phyloP scores from a whole-genome alignment of 2,329 filamentous ascomycete species.

The Pseudogymnoascus sp. region DNA sequence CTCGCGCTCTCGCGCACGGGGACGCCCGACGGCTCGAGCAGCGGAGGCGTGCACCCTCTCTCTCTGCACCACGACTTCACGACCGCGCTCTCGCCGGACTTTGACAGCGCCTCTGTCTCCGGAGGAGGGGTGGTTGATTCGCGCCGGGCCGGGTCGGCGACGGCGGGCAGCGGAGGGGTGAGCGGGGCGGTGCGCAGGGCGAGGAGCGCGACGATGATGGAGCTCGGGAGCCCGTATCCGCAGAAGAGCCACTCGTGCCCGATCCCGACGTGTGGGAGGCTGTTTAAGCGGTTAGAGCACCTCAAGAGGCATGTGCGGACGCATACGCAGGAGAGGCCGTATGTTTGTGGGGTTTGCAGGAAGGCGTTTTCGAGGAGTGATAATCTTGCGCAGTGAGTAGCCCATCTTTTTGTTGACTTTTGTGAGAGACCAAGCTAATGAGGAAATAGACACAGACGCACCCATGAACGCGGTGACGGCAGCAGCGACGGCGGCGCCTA shows the following conservation, averaged over 20 bases:
- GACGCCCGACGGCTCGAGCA: conserved; percentile 49
- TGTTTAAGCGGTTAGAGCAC: conserved; percentile 99
- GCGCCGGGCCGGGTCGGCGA: conserved; percentile 64
- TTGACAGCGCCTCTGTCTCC: conserved; percentile 26
- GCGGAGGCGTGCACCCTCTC: conserved; percentile 30
- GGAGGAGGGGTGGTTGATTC: conserved; percentile 47
- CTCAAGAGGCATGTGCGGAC: conserved; percentile 99
- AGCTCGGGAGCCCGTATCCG: conserved; percentile 79
- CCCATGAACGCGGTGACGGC: conserved; percentile 73
- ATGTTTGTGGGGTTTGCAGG: conserved; percentile 95
- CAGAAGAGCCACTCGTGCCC: conserved; percentile 98
- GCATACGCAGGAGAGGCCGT: conserved; percentile 97
- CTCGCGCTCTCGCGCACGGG: conserved; percentile 80
- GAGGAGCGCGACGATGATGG: conserved; percentile 91
- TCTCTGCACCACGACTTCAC: conserved; percentile 71
- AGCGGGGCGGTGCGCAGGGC: conserved; percentile 79
- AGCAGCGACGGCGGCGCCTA: conserved; percentile 46
- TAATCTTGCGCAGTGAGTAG: conserved; percentile 89
- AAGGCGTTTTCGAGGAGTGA: conserved; percentile 98
- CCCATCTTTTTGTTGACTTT: conserved; percentile 1
- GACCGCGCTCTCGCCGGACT: conserved; percentile 50
- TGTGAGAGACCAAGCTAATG: not conserved
- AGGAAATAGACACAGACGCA: conserved; percentile 54
- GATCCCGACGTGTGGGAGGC: conserved; percentile 92
- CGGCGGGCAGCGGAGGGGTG: conserved; percentile 58